Base-by-base conservation (phyloP, 164 flowering plant genomes). In the Magnolia kwangsiensis region DNA sequence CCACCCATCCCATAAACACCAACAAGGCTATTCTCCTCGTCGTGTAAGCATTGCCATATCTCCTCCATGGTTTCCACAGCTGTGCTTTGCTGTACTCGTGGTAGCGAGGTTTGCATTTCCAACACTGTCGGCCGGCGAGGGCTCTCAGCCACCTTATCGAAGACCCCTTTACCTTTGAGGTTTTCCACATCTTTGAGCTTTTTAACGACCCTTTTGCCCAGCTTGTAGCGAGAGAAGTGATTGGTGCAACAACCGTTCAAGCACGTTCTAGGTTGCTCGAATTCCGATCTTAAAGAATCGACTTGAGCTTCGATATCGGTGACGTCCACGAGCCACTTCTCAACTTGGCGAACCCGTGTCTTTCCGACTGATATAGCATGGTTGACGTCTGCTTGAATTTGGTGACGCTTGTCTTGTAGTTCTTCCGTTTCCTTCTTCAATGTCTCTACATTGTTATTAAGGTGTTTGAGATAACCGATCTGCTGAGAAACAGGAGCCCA, bases 101-200 rank as follows among this genome's bases (percentile, higher is more conserved):
- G 49, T 1, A 7, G 29, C 29, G 45, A 37, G 0, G 45, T 20
- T 31, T 6, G 45, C 50, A 71, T 64, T 7, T 20, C 82, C 27
- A 73, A 67, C 21, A 78, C 81, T 0, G 9, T 51, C n/a, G 24
- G 14, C n/a, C 51, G 63, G 1, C 24, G 2, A 7, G 13, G 63
- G 45, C 45, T 37, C 6, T 23, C n/a, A 63, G 84, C 82, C 61
- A 75, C 82, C 1, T 20, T 59, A 7, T 67, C 50, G 55, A 81
- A 76, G 1, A 20, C 63, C 2, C 81, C 78, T 45, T 37, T 37
- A 3, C 0, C 63, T 8, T 13, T 37, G 0, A 82, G 24, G 59
- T 20, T 74, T 66, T 69, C 1, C 0, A 20, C 31, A 0, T 37
- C 6, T 37, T 37, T 37, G 45, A 37, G 45, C 45, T 37, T 37